These are phyloP conservation scores for Rhizophagus sp. DNA, from an alignment of 192 early-diverging fungal genomes.

Conservation along the genomic window DNA sequence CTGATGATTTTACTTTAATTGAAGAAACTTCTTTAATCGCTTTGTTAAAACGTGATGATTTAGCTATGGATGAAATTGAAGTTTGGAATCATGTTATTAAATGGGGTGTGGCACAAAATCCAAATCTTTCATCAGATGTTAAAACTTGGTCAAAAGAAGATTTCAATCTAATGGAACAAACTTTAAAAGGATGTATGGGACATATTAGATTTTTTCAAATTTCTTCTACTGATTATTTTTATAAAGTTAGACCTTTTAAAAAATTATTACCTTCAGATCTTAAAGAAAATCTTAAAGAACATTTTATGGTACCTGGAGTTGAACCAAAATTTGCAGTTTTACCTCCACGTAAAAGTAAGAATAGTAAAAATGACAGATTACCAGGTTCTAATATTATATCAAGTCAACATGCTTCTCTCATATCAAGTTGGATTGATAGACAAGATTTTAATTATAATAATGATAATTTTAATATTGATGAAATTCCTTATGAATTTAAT, in stretches of 20 bases:
- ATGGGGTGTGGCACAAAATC: slow-evolving; percentile 1
- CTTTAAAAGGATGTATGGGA: neutral
- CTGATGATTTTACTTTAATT: neutral
- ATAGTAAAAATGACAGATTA: no score
- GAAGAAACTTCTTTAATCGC: slow-evolving; percentile 3
- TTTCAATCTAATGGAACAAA: neutral
- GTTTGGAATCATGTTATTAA: slow-evolving; percentile 10
- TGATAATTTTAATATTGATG: neutral
- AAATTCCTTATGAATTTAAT: slow-evolving; percentile 12
- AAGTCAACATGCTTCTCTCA: neutral
- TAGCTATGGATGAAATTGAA: neutral
- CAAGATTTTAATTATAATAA: neutral
- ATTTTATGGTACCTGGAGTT: neutral
- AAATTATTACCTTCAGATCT: slow-evolving; percentile 3
- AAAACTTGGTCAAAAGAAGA: neutral
- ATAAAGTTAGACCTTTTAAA: slow-evolving; percentile 20
- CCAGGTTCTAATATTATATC: slow-evolving; percentile 1
- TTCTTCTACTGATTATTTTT: slow-evolving; percentile 2
- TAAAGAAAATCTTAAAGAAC: neutral
- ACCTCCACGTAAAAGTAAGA: neutral
- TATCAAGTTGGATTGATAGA: slow-evolving; percentile 19
- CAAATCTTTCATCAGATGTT: neutral
- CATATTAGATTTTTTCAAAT: slow-evolving; percentile 16
- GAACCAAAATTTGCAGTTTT: neutral
- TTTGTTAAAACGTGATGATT: slow-evolving; percentile 10